Conservation (phyloP, 2,329 filamentous ascomycete genomes). For the Colletotrichum costaricense region DNA sequence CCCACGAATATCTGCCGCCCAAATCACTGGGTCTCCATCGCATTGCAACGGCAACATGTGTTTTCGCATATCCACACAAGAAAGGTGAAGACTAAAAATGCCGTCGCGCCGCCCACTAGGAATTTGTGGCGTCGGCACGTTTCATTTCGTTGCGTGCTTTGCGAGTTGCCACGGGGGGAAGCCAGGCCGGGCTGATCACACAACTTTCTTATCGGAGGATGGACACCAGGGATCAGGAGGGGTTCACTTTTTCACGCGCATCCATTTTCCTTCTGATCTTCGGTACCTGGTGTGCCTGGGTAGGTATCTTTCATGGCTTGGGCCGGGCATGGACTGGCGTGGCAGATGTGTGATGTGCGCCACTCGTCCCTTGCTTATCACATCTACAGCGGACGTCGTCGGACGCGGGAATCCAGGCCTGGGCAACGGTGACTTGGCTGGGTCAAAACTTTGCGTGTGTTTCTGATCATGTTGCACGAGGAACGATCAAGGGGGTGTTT, state of each 20-base stretch:
- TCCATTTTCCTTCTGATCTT: neutral
- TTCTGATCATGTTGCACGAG: neutral
- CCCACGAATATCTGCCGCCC: neutral
- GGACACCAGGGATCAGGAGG: neutral
- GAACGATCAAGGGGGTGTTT: neutral
- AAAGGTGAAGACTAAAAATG: neutral
- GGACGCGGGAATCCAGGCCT: neutral
- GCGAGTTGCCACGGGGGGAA: slow-evolving; percentile 16
- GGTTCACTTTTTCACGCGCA: slow-evolving; percentile 17
- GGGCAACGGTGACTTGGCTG: neutral
- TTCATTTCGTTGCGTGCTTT: slow-evolving; percentile 27
- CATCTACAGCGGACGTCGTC: neutral
- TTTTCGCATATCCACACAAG: neutral
- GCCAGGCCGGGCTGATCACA: neutral
- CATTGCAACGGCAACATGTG: neutral
- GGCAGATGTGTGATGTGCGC: neutral
- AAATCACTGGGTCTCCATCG: neutral
- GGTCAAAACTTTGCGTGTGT: neutral
- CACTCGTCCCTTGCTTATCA: too few relatives aligned
- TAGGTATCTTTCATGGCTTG: neutral
- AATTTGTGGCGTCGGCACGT: slow-evolving; percentile 30
- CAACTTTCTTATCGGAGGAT: neutral
- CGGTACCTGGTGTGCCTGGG: neutral
- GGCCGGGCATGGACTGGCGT: too few relatives aligned
- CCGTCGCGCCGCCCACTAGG: neutral